Percentiles rank a stretch among this genome's conserved stretches.
Evolutionary conservation across 2,329 filamentous ascomycete species (phyloP).

Genomic region (Aspergillus sergii): DNA sequence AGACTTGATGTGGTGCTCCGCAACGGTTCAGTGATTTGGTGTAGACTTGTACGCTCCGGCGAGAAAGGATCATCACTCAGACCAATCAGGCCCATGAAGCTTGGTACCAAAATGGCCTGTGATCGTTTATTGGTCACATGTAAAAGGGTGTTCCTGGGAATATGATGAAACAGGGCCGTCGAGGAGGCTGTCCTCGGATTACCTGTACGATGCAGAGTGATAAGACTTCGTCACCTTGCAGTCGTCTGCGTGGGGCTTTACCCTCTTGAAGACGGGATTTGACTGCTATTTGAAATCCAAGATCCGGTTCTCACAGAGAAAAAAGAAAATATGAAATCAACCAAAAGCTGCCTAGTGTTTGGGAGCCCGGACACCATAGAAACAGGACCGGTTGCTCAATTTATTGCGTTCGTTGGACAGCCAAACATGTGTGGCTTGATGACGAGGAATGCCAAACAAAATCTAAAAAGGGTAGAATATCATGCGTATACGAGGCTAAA

Average conservation of each 20-base stretch:
- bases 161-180: constrained; percentile 19
- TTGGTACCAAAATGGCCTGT: constrained; percentile 1
- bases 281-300: not conserved
- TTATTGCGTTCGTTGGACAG: not conserved
- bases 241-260: not conserved
- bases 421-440: constrained; percentile 12
- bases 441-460: constrained; percentile 3
- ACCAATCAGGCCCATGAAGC: constrained; percentile 15
- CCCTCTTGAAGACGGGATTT: not conserved
- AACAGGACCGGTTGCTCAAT: not conserved
- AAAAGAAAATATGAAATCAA: not conserved
- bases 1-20: constrained; percentile 14
- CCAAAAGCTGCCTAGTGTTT: not conserved
- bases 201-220: constrained; percentile 13
- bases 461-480: not conserved
- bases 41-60: constrained; percentile 6
- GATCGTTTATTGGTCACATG: constrained; percentile 17
- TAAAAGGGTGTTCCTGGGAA: constrained; percentile 7
- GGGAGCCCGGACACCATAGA: not conserved
- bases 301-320: not conserved
- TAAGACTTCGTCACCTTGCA: not conserved
- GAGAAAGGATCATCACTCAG: not conserved
- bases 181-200: constrained; percentile 1
- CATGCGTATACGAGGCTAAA: constrained; percentile 9
- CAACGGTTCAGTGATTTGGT: constrained; percentile 18